Percentiles rank a stretch among this genome's conserved stretches.
Evolutionary conservation across 164 flowering plant species (phyloP).

Genomic region (Dillenia turbinata): DNA sequence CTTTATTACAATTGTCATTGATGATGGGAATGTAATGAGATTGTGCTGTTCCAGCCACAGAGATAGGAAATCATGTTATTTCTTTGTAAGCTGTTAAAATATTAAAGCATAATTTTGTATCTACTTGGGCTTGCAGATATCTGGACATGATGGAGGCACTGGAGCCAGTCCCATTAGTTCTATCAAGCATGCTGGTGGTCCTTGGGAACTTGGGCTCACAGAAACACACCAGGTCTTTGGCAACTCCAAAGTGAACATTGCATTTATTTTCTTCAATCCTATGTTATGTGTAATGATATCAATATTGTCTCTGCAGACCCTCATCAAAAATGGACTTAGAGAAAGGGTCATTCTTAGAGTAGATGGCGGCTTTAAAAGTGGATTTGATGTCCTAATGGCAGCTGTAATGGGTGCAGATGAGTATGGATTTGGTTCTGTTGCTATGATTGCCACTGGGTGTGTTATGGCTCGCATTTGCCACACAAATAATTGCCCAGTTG

Average conservation of each 20-base stretch:
- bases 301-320: constrained; percentile 53
- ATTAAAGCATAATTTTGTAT: too few species aligned
- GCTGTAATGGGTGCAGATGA: constrained; percentile 99
- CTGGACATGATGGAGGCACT: constrained; percentile 99
- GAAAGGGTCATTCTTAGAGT: constrained; percentile 93
- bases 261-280: not conserved
- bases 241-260: not conserved
- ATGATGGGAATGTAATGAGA: too few species aligned
- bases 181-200: constrained; percentile 99
- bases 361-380: constrained; percentile 98
- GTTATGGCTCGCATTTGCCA: constrained; percentile 99
- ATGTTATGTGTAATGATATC: constrained; percentile 3
- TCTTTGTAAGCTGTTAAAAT: too few species aligned
- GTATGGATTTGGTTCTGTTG: constrained; percentile 98
- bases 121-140: constrained; percentile 54
- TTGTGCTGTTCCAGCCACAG: too few species aligned
- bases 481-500: constrained; percentile 98
- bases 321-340: constrained; percentile 88
- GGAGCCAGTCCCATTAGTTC: constrained; percentile 98
- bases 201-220: constrained; percentile 99
- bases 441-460: constrained; percentile 99
- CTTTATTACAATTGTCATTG: too few species aligned
- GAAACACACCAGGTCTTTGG: constrained; percentile 88
- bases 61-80: too few species aligned
- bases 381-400: constrained; percentile 95